Evolutionary conservation across 169 alveolate genomes (phyloP).

Genomic region (Babesia sp.): DNA sequence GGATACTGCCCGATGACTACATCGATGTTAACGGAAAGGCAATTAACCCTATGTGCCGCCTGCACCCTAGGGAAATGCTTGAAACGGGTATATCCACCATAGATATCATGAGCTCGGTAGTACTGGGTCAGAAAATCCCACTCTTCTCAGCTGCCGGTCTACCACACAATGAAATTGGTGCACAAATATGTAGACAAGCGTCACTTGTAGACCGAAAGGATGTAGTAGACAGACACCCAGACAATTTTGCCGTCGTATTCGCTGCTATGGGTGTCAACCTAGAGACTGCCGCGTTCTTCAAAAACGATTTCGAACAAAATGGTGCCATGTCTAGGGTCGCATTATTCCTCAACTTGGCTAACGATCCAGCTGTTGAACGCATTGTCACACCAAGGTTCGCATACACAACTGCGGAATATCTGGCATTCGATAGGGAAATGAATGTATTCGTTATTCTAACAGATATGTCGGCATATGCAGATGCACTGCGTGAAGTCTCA

Average conservation of each 20-base stretch:
- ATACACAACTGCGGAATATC: constrained; percentile 99
- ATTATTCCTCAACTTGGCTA: constrained; percentile 98
- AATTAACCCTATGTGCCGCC: constrained; percentile 96
- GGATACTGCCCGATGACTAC: constrained; percentile 96
- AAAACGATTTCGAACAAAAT: constrained; percentile 99
- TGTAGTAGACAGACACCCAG: constrained; percentile 96
- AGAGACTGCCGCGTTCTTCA: constrained; percentile 99
- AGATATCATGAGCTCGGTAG: constrained; percentile 99
- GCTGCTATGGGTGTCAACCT: constrained; percentile 99
- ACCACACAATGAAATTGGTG: constrained; percentile 99
- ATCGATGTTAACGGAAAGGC: constrained; percentile 96
- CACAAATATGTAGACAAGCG: constrained; percentile 99
- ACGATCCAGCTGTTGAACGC: constrained; percentile 99
- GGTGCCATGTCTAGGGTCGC: constrained; percentile 99
- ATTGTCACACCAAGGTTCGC: constrained; percentile 98
- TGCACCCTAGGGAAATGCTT: constrained; percentile 98
- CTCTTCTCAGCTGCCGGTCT: constrained; percentile 99
- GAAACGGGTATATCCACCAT: constrained; percentile 99
- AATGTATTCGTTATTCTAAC: constrained; percentile 98
- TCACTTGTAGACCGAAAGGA: constrained; percentile 97
- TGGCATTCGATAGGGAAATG: constrained; percentile 97
- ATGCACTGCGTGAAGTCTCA: constrained; percentile 99
- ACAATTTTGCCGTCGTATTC: constrained; percentile 98
- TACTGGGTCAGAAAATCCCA: constrained; percentile 99
- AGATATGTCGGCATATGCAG: constrained; percentile 99